These are phyloP conservation scores for Mortierella polycephala DNA, from an alignment of 371 early-diverging fungal species.

Conservation along the genomic window DNA sequence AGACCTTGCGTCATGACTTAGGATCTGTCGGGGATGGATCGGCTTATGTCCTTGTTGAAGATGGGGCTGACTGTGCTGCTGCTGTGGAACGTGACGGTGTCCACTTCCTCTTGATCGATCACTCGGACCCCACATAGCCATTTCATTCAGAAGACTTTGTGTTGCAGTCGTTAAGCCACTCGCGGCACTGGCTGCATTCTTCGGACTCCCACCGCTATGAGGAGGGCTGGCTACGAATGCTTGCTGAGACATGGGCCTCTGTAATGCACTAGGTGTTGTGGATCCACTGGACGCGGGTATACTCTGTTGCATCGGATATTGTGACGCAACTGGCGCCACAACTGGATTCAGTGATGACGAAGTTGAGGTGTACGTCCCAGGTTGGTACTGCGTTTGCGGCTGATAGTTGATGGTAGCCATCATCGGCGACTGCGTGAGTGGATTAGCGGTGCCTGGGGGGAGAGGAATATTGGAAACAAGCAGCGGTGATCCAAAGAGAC, in stretches of 20 bases:
- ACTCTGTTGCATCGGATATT: conserved; percentile 3
- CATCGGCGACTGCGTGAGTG: conserved; percentile 27
- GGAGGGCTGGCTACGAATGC: conserved; percentile 20
- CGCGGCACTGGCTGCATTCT: not conserved
- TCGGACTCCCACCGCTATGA: conserved; percentile 6
- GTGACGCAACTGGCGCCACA: not conserved
- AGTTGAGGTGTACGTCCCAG: conserved; percentile 1
- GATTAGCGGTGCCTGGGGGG: conserved; percentile 44
- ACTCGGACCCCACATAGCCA: conserved; percentile 13
- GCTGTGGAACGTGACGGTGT: not conserved
- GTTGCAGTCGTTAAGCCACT: not conserved
- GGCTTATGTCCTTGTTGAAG: conserved; percentile 7
- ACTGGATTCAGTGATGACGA: not conserved
- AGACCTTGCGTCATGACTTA: conserved; percentile 24
- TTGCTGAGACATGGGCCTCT: conserved; percentile 41
- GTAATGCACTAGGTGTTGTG: conserved; percentile 2
- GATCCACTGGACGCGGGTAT: not conserved
- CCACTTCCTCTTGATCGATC: conserved; percentile 16
- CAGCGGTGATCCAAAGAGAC: conserved; percentile 38
- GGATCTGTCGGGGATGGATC: conserved; percentile 30
- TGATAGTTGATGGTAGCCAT: conserved; percentile 11
- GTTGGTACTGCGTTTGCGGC: conserved; percentile 40
- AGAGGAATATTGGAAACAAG: conserved; percentile 33
- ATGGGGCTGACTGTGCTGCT: conserved; percentile 16
- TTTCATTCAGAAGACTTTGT: conserved; percentile 12